phyloP scores from a whole-genome alignment of 129 eudicot species.

The Flaveria linearis region DNA sequence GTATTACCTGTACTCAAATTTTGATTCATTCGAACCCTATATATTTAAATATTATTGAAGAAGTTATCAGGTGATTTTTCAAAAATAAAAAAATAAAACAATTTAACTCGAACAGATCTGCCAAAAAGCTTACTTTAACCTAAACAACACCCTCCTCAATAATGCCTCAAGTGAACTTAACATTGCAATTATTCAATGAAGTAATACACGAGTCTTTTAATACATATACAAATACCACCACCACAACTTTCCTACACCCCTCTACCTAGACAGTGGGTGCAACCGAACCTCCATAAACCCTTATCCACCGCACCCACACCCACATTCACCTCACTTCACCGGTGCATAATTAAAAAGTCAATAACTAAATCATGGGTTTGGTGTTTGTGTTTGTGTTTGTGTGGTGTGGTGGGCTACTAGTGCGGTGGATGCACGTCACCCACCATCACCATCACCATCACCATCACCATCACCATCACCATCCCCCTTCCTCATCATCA shows the following conservation, averaged over 20 bases:
- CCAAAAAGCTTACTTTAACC: no score
- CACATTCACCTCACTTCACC: background rate
- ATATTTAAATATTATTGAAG: no score
- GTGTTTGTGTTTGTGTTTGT: conserved; percentile 31
- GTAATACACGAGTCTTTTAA: no score
- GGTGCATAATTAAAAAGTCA: conserved; percentile 34
- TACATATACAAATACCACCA: background rate
- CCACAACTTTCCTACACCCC: background rate
- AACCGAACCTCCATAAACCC: background rate
- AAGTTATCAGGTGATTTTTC: no score
- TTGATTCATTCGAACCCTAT: no score
- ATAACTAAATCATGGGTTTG: conserved; percentile 35
- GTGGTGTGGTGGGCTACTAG: conserved; percentile 31
- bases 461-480: conserved; percentile 27
- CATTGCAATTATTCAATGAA: no score
- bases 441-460: conserved; percentile 31
- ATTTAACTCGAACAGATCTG: no score
- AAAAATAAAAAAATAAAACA: no score
- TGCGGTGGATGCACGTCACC: conserved; percentile 32
- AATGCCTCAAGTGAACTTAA: no score
- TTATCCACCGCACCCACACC: background rate
- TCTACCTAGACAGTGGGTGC: background rate
- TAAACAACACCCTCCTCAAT: no score
- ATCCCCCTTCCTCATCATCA: no score
- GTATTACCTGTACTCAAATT: no score